These are phyloP conservation scores for Spizellomyces sp. DNA, from an alignment of 192 early-diverging fungal species.

Conservation along the genomic window DNA sequence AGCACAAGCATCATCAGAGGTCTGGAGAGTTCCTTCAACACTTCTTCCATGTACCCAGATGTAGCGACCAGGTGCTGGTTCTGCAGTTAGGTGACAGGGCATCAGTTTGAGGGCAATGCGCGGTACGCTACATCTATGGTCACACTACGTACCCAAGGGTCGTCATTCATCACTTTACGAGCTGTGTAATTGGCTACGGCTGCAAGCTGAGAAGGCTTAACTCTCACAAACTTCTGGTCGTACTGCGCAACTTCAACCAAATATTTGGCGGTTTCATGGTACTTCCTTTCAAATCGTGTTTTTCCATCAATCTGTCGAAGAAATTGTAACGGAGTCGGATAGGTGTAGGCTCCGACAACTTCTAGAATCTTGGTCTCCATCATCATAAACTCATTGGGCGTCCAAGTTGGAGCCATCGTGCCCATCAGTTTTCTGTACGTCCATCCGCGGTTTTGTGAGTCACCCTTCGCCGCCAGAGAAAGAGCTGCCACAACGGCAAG, in stretches of 20 bases:
- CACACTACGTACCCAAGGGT: background rate
- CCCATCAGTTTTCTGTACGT: background rate
- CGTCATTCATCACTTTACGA: background rate
- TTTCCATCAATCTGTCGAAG: background rate
- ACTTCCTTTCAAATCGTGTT: background rate
- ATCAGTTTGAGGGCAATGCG: background rate
- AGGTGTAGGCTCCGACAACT: background rate
- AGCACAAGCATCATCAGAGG: no score
- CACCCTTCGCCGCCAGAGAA: background rate
- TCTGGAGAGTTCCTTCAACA: no score
- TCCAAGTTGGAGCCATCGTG: background rate
- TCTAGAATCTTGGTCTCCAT: background rate
- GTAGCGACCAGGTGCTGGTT: background rate
- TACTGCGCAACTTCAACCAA: background rate
- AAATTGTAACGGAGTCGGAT: background rate
- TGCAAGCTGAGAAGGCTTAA: background rate
- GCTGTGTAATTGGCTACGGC: background rate
- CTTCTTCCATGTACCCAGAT: background rate
- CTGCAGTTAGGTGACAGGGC: background rate
- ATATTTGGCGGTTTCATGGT: background rate
- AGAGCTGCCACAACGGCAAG: background rate
- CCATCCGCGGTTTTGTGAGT: background rate
- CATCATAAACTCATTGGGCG: background rate
- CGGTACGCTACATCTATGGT: background rate
- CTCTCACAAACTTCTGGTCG: background rate